Percentiles rank a stretch among this genome's conserved stretches.
Conservation (phyloP, 2,329 filamentous ascomycete genomes). For the Aspergillus oerlinghausenensis region DNA sequence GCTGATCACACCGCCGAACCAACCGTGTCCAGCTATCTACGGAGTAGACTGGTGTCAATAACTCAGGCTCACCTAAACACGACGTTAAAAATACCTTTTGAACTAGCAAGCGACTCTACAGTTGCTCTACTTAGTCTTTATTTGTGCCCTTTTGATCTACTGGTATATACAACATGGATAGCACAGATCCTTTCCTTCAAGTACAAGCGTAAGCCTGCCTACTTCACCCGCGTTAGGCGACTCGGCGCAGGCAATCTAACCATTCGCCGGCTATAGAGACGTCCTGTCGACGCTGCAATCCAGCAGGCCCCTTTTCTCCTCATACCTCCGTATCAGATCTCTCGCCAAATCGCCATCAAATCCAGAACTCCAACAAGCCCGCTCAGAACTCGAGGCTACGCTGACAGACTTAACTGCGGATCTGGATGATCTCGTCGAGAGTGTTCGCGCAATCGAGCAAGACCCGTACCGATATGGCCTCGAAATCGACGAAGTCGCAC, state of each 20-base stretch:
- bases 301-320: constrained; percentile 83
- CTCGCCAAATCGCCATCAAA: constrained; percentile 67
- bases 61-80: not conserved
- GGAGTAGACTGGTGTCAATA: not conserved
- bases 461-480: constrained; percentile 85
- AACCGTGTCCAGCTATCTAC: constrained; percentile 1
- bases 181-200: constrained; percentile 45
- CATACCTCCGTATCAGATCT: constrained; percentile 92
- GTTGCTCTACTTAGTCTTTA: not conserved
- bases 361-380: constrained; percentile 63
- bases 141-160: not conserved
- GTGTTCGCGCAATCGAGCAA: constrained; percentile 80
- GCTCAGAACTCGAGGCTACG: constrained; percentile 72
- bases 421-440: constrained; percentile 80
- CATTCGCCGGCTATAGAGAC: constrained; percentile 56
- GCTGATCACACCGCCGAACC: constrained; percentile 4
- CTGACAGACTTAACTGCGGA: constrained; percentile 74
- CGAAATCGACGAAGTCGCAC: constrained; percentile 72
- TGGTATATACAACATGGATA: constrained; percentile 23
- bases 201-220: constrained; percentile 40
- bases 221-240: constrained; percentile 1
- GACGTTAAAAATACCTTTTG: not conserved
- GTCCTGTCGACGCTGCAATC: constrained; percentile 77
- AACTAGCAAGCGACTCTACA: not conserved
- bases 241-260: constrained; percentile 1